These are phyloP conservation scores for Metarhizium sp. DNA, from an alignment of 2,329 filamentous ascomycete genomes.

Conservation along the genomic window DNA sequence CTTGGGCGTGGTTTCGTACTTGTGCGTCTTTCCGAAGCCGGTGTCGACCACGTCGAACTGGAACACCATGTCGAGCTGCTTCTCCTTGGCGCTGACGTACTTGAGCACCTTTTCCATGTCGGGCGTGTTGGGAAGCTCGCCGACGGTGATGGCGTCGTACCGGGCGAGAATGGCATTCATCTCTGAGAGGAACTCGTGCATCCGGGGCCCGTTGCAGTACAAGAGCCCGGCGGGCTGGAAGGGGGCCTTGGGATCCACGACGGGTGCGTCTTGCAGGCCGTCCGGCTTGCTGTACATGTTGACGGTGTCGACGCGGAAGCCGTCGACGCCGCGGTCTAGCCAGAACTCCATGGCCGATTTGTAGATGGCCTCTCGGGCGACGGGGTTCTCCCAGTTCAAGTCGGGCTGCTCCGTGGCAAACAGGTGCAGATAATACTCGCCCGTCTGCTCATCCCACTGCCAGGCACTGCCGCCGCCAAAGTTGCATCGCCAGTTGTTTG, in stretches of 20 bases:
- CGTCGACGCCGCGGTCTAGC: conserved; percentile 63
- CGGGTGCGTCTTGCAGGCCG: conserved; percentile 47
- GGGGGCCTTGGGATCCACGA: conserved; percentile 34
- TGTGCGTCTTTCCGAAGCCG: conserved; percentile 40
- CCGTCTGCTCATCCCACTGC: conserved; percentile 63
- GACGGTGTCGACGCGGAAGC: conserved; percentile 68
- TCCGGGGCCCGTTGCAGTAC: conserved; percentile 58
- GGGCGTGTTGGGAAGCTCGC: conserved; percentile 57
- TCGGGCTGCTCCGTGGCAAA: conserved; percentile 72
- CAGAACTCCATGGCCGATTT: conserved; percentile 67
- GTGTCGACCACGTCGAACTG: conserved; percentile 57
- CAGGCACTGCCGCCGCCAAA: conserved; percentile 53
- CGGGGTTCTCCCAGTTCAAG: conserved; percentile 73
- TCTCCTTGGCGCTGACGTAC: conserved; percentile 49
- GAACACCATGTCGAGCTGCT: conserved; percentile 62
- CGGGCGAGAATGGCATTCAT: conserved; percentile 51
- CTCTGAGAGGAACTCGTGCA: conserved; percentile 59
- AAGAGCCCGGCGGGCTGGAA: conserved; percentile 46
- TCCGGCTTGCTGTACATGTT: conserved; percentile 61
- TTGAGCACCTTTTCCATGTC: conserved; percentile 46
- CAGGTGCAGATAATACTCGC: conserved; percentile 69
- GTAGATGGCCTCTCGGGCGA: conserved; percentile 60
- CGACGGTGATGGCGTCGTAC: conserved; percentile 62
- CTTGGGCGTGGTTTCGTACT: conserved; percentile 38
- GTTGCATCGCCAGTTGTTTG: conserved; percentile 65